Percentiles rank a stretch among this genome's conserved stretches.
phyloP scores from a whole-genome alignment of 2,329 filamentous ascomycete genomes.

The Calonectria henricotiae region DNA sequence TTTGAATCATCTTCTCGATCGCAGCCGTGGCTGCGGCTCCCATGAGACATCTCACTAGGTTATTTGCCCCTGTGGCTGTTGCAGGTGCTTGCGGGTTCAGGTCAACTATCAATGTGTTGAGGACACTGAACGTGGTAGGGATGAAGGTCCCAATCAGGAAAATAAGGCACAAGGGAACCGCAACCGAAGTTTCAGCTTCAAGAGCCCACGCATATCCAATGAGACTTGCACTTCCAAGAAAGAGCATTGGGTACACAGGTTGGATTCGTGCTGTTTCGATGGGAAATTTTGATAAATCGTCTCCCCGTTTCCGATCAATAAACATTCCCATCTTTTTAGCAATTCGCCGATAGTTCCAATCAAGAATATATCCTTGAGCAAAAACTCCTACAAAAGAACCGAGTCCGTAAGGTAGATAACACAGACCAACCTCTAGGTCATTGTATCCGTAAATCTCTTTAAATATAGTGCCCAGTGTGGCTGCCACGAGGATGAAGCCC shows the following conservation, averaged over 20 bases:
- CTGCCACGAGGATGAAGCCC: conserved; percentile 70
- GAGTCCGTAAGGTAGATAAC: conserved; percentile 70
- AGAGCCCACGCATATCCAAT: conserved; percentile 74
- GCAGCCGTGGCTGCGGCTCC: conserved; percentile 74
- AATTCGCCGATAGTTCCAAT: conserved; percentile 81
- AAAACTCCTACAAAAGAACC: conserved; percentile 67
- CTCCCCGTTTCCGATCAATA: conserved; percentile 73
- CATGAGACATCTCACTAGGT: conserved; percentile 74
- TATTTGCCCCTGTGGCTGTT: conserved; percentile 76
- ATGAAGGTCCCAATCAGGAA: conserved; percentile 73
- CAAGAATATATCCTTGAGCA: conserved; percentile 72
- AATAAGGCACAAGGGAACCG: conserved; percentile 70
- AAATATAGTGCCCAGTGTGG: conserved; percentile 70
- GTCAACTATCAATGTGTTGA: conserved; percentile 77
- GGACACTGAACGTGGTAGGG: conserved; percentile 75
- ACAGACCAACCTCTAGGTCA: conserved; percentile 69
- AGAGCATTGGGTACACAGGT: conserved; percentile 70
- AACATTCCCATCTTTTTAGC: conserved; percentile 74
- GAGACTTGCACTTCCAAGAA: conserved; percentile 68
- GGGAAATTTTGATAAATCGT: conserved; percentile 68
- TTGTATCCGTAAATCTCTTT: conserved; percentile 68
- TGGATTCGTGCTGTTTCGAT: conserved; percentile 72
- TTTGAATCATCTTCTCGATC: conserved; percentile 72
- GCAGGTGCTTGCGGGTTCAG: conserved; percentile 74
- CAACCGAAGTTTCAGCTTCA: conserved; percentile 67